Evolutionary conservation across 2,329 filamentous ascomycete genomes (phyloP).

Genomic region (Westerdykella sp.): DNA sequence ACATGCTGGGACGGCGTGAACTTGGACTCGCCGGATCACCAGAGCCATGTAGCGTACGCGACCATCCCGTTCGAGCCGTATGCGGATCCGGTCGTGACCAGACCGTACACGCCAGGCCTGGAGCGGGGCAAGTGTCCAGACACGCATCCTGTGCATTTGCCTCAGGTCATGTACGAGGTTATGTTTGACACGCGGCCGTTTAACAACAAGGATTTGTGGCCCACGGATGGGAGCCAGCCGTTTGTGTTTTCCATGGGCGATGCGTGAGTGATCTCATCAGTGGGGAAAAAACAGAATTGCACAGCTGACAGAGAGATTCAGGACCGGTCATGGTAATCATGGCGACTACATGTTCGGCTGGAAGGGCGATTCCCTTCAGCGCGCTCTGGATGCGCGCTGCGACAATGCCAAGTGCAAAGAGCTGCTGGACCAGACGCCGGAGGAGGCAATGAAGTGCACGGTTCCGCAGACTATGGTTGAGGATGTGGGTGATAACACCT

Average conservation of each 20-base stretch:
- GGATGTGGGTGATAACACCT: constrained; percentile 16
- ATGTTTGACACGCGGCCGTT: constrained; percentile 40
- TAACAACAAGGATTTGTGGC: constrained; percentile 20
- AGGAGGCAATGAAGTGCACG: constrained; percentile 24
- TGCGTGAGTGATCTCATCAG: constrained; percentile 14
- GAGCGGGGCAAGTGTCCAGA: constrained; percentile 38
- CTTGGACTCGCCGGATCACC: constrained; percentile 50
- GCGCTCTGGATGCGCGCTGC: constrained; percentile 23
- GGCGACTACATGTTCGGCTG: constrained; percentile 27
- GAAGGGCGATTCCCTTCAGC: constrained; percentile 26
- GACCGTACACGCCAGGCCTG: constrained; percentile 15
- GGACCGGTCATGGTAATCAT: constrained; percentile 40
- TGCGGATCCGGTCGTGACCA: constrained; percentile 9
- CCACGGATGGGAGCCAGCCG: constrained; percentile 23
- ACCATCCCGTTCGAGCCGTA: constrained; percentile 26
- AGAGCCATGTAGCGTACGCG: constrained; percentile 56
- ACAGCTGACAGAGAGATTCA: not conserved
- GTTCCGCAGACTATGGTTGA: constrained; percentile 24
- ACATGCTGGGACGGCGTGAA: constrained; percentile 49
- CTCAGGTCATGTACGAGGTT: constrained; percentile 44
- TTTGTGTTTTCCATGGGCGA: constrained; percentile 29
- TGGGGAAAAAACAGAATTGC: not conserved
- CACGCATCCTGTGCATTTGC: constrained; percentile 40
- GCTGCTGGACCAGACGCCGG: constrained; percentile 19
- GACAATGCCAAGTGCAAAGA: constrained; percentile 19